phyloP scores from a whole-genome alignment of 1,284 basidiomycete genomes.

The Ustilago cynodontis region DNA sequence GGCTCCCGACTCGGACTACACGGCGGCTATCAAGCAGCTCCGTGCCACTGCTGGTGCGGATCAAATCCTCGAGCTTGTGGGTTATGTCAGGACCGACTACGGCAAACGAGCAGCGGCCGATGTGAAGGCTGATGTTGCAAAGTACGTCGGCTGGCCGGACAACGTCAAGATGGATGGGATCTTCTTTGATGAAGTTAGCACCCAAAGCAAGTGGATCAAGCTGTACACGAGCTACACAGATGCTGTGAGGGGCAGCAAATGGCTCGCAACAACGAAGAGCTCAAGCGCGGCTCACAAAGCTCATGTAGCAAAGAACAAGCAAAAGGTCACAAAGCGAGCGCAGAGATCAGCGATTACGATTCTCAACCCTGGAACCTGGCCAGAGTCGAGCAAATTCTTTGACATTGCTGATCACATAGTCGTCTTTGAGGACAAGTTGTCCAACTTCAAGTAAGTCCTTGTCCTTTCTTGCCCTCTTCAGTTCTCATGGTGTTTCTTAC shows the following conservation, averaged over 20 bases:
- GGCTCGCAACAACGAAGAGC: background rate
- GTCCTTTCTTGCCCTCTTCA: background rate
- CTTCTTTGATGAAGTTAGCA: constrained; percentile 30
- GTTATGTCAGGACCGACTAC: constrained; percentile 27
- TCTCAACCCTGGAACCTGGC: constrained; percentile 33
- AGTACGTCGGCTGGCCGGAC: constrained; percentile 11
- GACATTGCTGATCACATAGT: constrained; percentile 25
- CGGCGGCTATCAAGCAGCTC: constrained; percentile 14
- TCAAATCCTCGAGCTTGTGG: constrained; percentile 27
- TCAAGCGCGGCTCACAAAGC: background rate
- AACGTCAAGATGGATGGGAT: constrained; percentile 15
- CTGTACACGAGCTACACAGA: constrained; percentile 17
- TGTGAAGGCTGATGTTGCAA: constrained; percentile 15
- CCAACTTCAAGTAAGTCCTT: constrained; percentile 28
- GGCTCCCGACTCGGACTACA: constrained; percentile 18
- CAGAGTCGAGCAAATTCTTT: constrained; percentile 12
- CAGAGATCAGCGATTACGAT: constrained; percentile 16
- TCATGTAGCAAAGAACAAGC: background rate
- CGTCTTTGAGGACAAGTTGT: constrained; percentile 29
- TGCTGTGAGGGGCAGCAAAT: constrained; percentile 15
- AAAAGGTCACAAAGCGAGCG: background rate
- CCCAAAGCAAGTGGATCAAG: constrained; percentile 1
- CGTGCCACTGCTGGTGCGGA: background rate
- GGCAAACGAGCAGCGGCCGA: background rate
- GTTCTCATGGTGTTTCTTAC: background rate